Conservation (phyloP, 2,329 filamentous ascomycete genomes). For the Davidsoniella eucalypti region DNA sequence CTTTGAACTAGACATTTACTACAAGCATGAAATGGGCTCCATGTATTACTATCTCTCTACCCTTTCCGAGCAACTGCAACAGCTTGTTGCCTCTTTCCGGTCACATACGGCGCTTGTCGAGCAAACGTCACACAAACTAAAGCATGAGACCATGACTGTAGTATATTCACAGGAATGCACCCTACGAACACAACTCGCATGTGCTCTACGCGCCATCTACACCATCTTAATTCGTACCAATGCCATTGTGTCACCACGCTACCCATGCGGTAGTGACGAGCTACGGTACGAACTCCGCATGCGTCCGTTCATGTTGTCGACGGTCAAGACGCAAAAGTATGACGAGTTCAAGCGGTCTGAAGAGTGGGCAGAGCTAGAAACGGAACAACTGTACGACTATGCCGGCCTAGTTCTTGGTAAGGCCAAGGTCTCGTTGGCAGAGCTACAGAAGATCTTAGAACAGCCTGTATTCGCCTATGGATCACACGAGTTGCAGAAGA, state of each 20-base stretch:
- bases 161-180: constrained; percentile 12
- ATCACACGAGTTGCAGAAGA: constrained; percentile 1
- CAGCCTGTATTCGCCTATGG: constrained; percentile 3
- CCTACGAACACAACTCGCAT: constrained; percentile 28
- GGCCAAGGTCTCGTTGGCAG: not conserved
- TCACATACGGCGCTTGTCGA: not conserved
- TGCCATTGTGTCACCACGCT: constrained; percentile 32
- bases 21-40: constrained; percentile 62
- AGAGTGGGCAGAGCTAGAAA: constrained; percentile 22
- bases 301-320: constrained; percentile 50
- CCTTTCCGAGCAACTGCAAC: constrained; percentile 1
- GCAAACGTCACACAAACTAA: not conserved
- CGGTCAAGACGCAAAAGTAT: constrained; percentile 22
- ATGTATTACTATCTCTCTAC: constrained; percentile 82
- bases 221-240: constrained; percentile 43
- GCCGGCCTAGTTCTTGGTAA: not conserved
- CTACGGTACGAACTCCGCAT: constrained; percentile 72
- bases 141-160: not conserved
- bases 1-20: constrained; percentile 85
- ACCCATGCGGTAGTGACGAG: constrained; percentile 50
- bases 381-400: constrained; percentile 14
- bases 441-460: not conserved
- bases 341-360: constrained; percentile 39
- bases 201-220: constrained; percentile 46
- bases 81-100: constrained; percentile 12